Conservation (phyloP, 2,329 filamentous ascomycete genomes). For the Coniella vitis region DNA sequence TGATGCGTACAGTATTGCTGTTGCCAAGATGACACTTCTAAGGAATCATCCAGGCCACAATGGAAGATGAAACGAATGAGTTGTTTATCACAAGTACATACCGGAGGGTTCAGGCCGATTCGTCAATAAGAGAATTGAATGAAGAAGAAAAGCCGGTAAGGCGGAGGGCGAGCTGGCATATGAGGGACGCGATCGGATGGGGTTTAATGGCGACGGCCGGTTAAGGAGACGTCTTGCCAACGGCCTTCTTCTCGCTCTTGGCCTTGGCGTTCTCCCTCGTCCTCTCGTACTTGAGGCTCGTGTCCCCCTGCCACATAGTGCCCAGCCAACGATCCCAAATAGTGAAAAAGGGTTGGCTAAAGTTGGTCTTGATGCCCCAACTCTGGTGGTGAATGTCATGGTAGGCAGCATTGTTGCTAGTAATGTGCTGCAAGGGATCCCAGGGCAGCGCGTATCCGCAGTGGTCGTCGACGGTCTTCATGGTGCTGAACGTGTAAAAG, state of each 20-base stretch:
- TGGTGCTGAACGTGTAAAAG: slow-evolving; percentile 82
- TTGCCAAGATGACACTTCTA: too few species aligned
- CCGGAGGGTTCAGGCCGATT: too few species aligned
- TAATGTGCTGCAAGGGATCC: slow-evolving; percentile 87
- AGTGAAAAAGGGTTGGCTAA: slow-evolving; percentile 86
- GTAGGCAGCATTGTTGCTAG: slow-evolving; percentile 91
- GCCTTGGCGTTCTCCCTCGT: slow-evolving; percentile 28
- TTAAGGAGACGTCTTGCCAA: too few species aligned
- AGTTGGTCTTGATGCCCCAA: slow-evolving; percentile 98
- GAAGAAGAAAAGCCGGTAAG: too few species aligned
- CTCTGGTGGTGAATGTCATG: slow-evolving; percentile 98
- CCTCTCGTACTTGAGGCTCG: slow-evolving; percentile 34
- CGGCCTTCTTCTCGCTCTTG: slow-evolving; percentile 32
- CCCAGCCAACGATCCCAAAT: slow-evolving; percentile 83
- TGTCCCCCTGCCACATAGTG: slow-evolving; percentile 73
- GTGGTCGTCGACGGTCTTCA: slow-evolving; percentile 98
- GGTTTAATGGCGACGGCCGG: too few species aligned
- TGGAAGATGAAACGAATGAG: too few species aligned
- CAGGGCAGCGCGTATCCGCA: slow-evolving; percentile 94
- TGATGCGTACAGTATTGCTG: too few species aligned
- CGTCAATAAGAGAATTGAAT: too few species aligned
- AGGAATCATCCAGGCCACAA: slow-evolving; percentile 1
- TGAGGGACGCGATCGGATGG: too few species aligned
- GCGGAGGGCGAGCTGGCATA: too few species aligned
- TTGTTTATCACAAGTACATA: too few species aligned